phyloP scores from a whole-genome alignment of 2,329 filamentous ascomycete species.

The Aspergillus latus region DNA sequence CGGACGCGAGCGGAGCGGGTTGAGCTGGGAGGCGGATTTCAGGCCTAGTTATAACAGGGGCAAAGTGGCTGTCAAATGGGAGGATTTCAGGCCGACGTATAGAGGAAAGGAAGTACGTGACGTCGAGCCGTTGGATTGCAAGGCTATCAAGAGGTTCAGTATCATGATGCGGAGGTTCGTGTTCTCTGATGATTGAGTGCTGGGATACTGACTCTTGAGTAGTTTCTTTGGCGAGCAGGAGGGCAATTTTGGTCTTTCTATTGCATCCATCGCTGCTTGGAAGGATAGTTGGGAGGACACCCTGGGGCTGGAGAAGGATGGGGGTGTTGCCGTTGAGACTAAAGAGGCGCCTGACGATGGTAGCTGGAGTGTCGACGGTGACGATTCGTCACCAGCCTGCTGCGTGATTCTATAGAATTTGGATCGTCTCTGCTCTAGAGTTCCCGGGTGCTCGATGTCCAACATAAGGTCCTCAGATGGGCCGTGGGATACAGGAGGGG shows the following conservation, averaged over 20 bases:
- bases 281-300: neutral
- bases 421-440: no score
- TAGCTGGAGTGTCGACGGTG: neutral
- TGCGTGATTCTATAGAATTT: neutral
- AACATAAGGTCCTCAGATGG: no score
- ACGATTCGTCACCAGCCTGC: neutral
- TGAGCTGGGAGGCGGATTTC: constrained; percentile 76
- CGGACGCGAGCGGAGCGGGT: constrained; percentile 68
- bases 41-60: constrained; percentile 18
- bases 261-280: constrained; percentile 56
- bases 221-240: constrained; percentile 76
- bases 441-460: no score
- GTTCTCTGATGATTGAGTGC: neutral
- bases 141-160: constrained; percentile 64
- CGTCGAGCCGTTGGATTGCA: constrained; percentile 59
- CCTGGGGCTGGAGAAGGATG: neutral
- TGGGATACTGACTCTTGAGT: neutral
- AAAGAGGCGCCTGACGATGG: neutral
- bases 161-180: constrained; percentile 79
- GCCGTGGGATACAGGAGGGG: no score
- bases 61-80: constrained; percentile 61
- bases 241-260: constrained; percentile 62
- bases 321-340: neutral
- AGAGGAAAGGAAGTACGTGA: constrained; percentile 65
- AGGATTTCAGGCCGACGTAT: constrained; percentile 68